Conservation (phyloP, 2,329 filamentous ascomycete species). For the Fusarium scirpi region DNA sequence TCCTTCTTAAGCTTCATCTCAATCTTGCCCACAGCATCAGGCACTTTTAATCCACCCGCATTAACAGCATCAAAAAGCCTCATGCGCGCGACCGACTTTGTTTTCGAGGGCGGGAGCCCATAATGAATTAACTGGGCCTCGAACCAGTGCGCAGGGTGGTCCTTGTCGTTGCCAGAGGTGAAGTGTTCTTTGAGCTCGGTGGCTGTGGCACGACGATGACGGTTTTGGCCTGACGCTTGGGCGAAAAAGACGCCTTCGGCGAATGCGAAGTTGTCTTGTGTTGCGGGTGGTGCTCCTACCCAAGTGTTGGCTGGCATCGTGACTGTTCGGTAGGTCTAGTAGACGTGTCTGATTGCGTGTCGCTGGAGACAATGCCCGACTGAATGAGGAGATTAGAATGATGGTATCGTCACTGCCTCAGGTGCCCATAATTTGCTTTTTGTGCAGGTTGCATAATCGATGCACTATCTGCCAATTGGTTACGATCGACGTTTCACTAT, state of each 20-base stretch:
- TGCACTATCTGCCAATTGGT: not conserved
- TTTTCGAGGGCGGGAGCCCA: conserved; percentile 66
- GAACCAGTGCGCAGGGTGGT: conserved; percentile 71
- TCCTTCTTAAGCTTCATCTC: conserved; percentile 69
- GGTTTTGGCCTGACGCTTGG: conserved; percentile 57
- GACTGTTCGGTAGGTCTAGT: no score
- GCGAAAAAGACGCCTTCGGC: conserved; percentile 58
- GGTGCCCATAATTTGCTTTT: not conserved
- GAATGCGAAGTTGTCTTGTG: conserved; percentile 57
- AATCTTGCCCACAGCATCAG: conserved; percentile 59
- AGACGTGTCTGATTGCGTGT: not conserved
- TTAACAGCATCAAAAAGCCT: conserved; percentile 69
- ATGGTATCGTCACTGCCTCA: not conserved
- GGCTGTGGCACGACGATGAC: conserved; percentile 59
- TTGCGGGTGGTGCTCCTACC: conserved; percentile 31
- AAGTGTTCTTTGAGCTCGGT: conserved; percentile 61
- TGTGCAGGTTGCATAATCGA: not conserved
- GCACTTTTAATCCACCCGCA: conserved; percentile 60
- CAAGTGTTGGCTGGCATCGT: conserved; percentile 23
- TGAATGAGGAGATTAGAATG: not conserved
- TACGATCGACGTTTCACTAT: not conserved
- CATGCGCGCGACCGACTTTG: conserved; percentile 69
- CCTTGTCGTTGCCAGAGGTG: conserved; percentile 56
- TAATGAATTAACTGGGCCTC: conserved; percentile 73
- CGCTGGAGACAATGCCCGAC: not conserved